phyloP scores from a whole-genome alignment of 1,139 yeast genomes.

The Entelexis sorbosivorans region DNA sequence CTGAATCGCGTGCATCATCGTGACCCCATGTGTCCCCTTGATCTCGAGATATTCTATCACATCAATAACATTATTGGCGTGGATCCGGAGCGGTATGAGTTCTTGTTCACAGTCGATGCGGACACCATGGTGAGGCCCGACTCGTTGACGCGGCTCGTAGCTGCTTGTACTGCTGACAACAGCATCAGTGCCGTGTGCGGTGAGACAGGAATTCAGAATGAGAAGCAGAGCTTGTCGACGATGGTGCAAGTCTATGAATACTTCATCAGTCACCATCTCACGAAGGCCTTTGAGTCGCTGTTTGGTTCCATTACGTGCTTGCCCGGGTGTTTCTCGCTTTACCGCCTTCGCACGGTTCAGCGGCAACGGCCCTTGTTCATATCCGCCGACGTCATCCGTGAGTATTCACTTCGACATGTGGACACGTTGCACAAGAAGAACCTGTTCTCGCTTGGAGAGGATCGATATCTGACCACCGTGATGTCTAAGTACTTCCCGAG shows the following conservation, averaged over 20 bases:
- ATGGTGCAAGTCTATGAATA: constrained; percentile 38
- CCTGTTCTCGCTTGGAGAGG: constrained; percentile 36
- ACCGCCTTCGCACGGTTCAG: constrained; percentile 33
- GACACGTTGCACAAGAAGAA: constrained; percentile 37
- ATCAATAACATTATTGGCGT: constrained; percentile 36
- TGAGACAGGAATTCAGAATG: constrained; percentile 35
- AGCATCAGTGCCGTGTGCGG: constrained; percentile 36
- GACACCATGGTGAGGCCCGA: constrained; percentile 34
- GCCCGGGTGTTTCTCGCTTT: constrained; percentile 37
- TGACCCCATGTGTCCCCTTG: constrained; percentile 34
- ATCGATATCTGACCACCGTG: constrained; percentile 35
- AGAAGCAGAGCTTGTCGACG: constrained; percentile 32
- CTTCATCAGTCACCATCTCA: constrained; percentile 35
- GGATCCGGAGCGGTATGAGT: constrained; percentile 36
- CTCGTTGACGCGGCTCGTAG: constrained; percentile 32
- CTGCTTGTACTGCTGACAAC: constrained; percentile 33
- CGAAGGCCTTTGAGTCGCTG: constrained; percentile 35
- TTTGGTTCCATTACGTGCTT: constrained; percentile 36
- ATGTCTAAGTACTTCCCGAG: constrained; percentile 31
- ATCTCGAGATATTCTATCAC: constrained; percentile 35
- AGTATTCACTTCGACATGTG: constrained; percentile 32
- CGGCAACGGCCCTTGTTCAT: constrained; percentile 33
- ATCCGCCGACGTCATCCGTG: constrained; percentile 32
- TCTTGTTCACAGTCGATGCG: constrained; percentile 35
- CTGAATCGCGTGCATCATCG: constrained; percentile 34